Conservation (phyloP, 2,329 filamentous ascomycete species). For the Sarocladium kiliense region DNA sequence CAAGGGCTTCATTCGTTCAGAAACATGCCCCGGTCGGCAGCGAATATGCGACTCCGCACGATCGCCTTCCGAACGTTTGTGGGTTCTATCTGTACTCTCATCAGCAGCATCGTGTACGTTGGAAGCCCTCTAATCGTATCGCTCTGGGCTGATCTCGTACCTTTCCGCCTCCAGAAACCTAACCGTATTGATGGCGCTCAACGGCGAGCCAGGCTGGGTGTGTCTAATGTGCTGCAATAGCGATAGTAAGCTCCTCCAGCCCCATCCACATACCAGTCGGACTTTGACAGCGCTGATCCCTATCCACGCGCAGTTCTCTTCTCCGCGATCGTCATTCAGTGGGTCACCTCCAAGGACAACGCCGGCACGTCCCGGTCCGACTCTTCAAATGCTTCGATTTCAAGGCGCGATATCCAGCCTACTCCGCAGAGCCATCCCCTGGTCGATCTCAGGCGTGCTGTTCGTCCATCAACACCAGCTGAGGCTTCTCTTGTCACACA, state of each 20-base stretch:
- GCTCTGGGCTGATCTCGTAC: background rate
- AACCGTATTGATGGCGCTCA: slow-evolving; percentile 50
- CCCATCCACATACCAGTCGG: background rate
- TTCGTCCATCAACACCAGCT: slow-evolving; percentile 10
- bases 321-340: slow-evolving; percentile 56
- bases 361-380: slow-evolving; percentile 22
- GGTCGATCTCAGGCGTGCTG: slow-evolving; percentile 11
- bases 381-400: background rate
- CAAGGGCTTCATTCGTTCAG: slow-evolving; percentile 51
- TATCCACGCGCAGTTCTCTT: slow-evolving; percentile 44
- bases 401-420: background rate
- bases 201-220: slow-evolving; percentile 60
- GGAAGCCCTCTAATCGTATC: background rate
- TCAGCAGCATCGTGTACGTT: slow-evolving; percentile 51
- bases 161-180: slow-evolving; percentile 42
- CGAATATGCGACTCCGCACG: slow-evolving; percentile 39
- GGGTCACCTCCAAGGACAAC: slow-evolving; percentile 47
- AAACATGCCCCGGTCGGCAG: slow-evolving; percentile 34
- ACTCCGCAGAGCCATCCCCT: slow-evolving; percentile 1
- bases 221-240: slow-evolving; percentile 62
- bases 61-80: slow-evolving; percentile 55
- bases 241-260: slow-evolving; percentile 41
- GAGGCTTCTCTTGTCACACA: background rate
- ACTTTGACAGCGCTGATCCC: background rate
- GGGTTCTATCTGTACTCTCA: slow-evolving; percentile 51